Base-by-base conservation (phyloP, 345 rosid species). In the Salix exigua region DNA sequence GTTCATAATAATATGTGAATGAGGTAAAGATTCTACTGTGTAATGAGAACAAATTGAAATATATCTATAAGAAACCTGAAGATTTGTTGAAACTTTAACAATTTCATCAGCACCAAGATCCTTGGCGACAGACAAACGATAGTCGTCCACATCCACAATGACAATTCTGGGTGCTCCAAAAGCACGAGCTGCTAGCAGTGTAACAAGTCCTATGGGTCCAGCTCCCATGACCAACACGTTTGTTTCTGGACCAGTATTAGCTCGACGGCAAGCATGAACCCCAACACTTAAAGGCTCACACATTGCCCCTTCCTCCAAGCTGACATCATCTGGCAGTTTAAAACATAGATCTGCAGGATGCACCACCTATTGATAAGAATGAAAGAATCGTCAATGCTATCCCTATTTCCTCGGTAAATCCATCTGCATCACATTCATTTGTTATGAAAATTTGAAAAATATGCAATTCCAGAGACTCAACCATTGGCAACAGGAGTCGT, bases 241-340 rank as follows among this genome's bases (percentile, higher is more conserved):
- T 33, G 92, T 91, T 73, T 86, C 92, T 1, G 97, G 97, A 67
- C 92, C 91, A 70, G 91, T 77, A 70, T 84, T 76, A 44, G 99
- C 99, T 62, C 94, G 87, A 26, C 94, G 92, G 78, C 99, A 96
- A 64, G 99, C 97, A 63, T 96, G 96, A 18, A 96, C 97, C 51
- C 98, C 97, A 44, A 92, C 94, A 77, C 98, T 96, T 37, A 93
- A 82, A 50, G 97, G 98, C 78, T 96, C 99, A 72, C 99, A 93
- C 98, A 96, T 92, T 68, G 97, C 95, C 74, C 97, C 97, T 87
- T 93, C 99, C 82, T 96, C 98, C 82, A 96, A 81, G 86, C 91
- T 93, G 71, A 93, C 94, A 73, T 90, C 90, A 14, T 93, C 95
- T 1, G 99, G 98, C 71, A 96, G 85, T 78, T 93, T 96, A 75